phyloP scores from a whole-genome alignment of 495 filamentous ascomycete genomes.

The Aspergillus leporis region DNA sequence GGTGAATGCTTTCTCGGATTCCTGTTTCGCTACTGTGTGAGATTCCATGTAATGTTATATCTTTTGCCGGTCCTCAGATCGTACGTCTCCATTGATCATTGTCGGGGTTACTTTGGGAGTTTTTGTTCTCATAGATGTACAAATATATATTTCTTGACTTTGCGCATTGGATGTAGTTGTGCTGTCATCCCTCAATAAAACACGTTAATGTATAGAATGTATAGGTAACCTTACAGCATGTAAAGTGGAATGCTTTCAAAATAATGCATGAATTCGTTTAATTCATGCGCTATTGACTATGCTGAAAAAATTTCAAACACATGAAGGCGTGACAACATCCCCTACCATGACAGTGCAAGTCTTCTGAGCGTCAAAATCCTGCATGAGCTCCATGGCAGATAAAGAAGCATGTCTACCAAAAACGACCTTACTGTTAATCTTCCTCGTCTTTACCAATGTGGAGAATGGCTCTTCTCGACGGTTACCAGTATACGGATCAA shows the following conservation, averaged over 20 bases:
- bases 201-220: neutral
- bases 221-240: neutral
- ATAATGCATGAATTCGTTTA: neutral
- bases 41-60: constrained; percentile 32
- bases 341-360: constrained; percentile 43
- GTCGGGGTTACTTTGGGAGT: constrained; percentile 36
- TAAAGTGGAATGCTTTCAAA: neutral
- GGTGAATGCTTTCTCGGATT: constrained; percentile 33
- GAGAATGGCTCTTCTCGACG: constrained; percentile 83
- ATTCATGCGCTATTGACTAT: neutral
- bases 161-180: constrained; percentile 9
- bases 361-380: constrained; percentile 18
- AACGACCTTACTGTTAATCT: constrained; percentile 76
- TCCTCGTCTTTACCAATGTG: constrained; percentile 81
- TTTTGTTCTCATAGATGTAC: constrained; percentile 22
- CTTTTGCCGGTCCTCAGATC: constrained; percentile 16
- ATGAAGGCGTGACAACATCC: constrained; percentile 38
- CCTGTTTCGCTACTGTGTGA: constrained; percentile 13
- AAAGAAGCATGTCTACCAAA: constrained; percentile 77
- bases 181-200: neutral
- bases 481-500: constrained; percentile 79
- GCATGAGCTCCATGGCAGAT: constrained; percentile 19
- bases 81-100: constrained; percentile 27
- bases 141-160: constrained; percentile 13
- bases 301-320: constrained; percentile 17